Evolutionary conservation across 2,329 filamentous ascomycete species (phyloP).

Genomic region (Trichoderma afroharzianum): DNA sequence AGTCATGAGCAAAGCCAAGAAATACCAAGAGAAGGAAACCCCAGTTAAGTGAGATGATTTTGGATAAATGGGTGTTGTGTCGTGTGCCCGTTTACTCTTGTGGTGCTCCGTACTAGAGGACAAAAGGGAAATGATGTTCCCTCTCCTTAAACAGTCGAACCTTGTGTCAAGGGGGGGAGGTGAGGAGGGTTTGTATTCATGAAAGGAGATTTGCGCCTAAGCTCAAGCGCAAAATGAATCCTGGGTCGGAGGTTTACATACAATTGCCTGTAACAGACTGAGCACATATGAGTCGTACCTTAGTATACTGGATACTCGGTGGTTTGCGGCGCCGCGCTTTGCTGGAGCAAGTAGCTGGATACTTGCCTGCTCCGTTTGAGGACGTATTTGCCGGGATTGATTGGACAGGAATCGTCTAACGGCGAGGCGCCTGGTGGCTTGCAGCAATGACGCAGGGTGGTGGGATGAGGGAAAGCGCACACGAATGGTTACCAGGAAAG

Average conservation of each 20-base stretch:
- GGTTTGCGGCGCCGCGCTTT: neutral
- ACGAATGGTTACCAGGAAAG: conserved; percentile 7
- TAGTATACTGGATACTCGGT: neutral
- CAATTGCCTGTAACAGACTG: too few relatives aligned
- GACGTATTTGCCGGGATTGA: neutral
- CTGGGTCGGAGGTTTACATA: neutral
- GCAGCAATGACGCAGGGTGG: conserved; percentile 6
- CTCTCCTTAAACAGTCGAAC: neutral
- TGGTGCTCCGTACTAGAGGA: neutral
- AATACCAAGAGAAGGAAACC: neutral
- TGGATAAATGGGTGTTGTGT: neutral
- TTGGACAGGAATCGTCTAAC: neutral
- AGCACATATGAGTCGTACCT: neutral
- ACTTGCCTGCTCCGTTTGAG: neutral
- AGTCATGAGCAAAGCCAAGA: neutral
- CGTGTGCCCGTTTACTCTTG: neutral
- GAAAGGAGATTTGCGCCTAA: conserved; percentile 3
- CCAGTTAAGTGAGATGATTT: neutral
- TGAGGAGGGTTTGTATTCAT: neutral
- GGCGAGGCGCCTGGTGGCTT: conserved; percentile 1
- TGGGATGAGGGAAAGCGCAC: conserved; percentile 1
- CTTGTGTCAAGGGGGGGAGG: neutral
- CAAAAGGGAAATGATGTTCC: conserved; percentile 7
- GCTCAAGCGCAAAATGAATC: neutral
- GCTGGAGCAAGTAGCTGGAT: neutral